Evolutionary conservation across 2,329 filamentous ascomycete genomes (phyloP).

Genomic region (Colletotrichum sp.): DNA sequence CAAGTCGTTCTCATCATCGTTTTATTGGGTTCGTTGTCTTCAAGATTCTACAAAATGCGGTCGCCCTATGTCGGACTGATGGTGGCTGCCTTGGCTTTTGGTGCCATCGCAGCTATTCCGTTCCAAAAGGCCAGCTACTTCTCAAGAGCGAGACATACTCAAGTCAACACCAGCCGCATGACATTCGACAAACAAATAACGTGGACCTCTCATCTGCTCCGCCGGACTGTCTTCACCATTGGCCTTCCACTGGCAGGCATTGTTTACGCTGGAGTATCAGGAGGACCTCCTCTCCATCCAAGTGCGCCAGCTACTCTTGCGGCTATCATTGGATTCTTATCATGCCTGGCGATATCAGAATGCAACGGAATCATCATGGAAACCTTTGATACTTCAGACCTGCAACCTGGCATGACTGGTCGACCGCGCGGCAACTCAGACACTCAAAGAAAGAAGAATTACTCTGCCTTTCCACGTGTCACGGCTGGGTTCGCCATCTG

Average conservation of each 20-base stretch:
- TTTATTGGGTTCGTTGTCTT: constrained; percentile 74
- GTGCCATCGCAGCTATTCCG: constrained; percentile 72
- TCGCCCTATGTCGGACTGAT: constrained; percentile 71
- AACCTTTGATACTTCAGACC: constrained; percentile 79
- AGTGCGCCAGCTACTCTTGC: constrained; percentile 72
- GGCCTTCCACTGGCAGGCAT: constrained; percentile 70
- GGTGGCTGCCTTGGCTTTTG: constrained; percentile 69
- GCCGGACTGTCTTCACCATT: constrained; percentile 71
- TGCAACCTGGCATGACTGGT: constrained; percentile 73
- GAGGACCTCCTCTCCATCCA: constrained; percentile 64
- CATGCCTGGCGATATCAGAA: constrained; percentile 76
- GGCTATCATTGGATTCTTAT: constrained; percentile 71
- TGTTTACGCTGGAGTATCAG: constrained; percentile 70
- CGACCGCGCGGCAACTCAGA: constrained; percentile 48
- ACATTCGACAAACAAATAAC: constrained; percentile 68
- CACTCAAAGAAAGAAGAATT: constrained; percentile 64
- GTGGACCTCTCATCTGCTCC: constrained; percentile 76
- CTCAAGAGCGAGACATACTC: constrained; percentile 65
- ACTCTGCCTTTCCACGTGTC: constrained; percentile 77
- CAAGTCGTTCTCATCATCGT: constrained; percentile 77
- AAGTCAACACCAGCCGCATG: constrained; percentile 68
- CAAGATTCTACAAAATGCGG: constrained; percentile 67
- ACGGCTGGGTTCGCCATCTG: constrained; percentile 73
- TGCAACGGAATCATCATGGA: constrained; percentile 83
- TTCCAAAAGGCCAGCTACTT: constrained; percentile 76